phyloP scores from a whole-genome alignment of 2,329 filamentous ascomycete species.

The Stachybotrys echinatus region DNA sequence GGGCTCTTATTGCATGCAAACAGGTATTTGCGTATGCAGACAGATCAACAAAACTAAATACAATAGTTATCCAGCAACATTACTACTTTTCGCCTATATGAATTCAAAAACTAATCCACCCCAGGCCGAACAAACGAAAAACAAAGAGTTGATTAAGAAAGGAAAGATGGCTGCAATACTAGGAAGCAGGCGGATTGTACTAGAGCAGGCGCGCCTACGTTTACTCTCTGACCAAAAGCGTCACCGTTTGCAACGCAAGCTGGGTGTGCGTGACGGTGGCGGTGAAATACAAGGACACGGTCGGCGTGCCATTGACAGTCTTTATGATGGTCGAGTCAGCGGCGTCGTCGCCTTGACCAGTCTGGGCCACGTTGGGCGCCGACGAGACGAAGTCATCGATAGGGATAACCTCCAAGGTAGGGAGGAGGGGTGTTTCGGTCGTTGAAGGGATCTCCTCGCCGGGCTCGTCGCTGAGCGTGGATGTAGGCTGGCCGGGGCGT shows the following conservation, averaged over 20 bases:
- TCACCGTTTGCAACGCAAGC: slow-evolving; percentile 22
- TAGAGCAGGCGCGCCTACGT: not conserved
- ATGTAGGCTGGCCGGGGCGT: slow-evolving; percentile 11
- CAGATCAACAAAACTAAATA: too few relatives aligned
- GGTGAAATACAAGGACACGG: slow-evolving; percentile 29
- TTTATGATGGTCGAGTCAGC: slow-evolving; percentile 15
- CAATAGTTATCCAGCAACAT: too few relatives aligned
- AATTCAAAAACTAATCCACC: too few relatives aligned
- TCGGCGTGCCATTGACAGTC: slow-evolving; percentile 22
- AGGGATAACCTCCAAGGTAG: slow-evolving; percentile 20
- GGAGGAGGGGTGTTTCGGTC: slow-evolving; percentile 8
- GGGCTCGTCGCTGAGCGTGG: slow-evolving; percentile 4
- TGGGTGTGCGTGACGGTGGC: slow-evolving; percentile 28
- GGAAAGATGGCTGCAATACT: too few relatives aligned
- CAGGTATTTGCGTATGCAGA: too few relatives aligned
- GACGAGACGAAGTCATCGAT: slow-evolving; percentile 10
- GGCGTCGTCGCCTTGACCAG: slow-evolving; percentile 6
- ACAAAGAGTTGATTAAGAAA: too few relatives aligned
- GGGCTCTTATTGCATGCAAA: too few relatives aligned
- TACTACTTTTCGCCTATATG: too few relatives aligned
- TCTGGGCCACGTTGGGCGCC: slow-evolving; percentile 6
- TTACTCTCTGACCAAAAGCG: slow-evolving; percentile 21
- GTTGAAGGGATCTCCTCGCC: not conserved
- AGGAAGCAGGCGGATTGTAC: not conserved
- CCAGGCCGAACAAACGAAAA: too few relatives aligned